Evolutionary conservation across 805 yeast genomes (phyloP), one percentile per base, ranked within the genome.

Genomic region (Naumovozyma castellii): DNA sequence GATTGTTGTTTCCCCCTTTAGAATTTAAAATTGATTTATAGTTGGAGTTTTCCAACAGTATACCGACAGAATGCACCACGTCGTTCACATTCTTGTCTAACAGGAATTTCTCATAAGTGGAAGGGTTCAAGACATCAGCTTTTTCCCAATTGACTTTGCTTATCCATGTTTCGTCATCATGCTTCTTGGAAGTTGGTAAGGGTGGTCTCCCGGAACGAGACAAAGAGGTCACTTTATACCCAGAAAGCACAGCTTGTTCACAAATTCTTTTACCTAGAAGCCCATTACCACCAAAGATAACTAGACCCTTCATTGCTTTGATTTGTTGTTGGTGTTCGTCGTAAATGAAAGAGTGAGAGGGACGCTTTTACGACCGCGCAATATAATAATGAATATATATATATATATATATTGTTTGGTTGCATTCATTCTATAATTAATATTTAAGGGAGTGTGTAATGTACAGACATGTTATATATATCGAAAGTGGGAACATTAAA

Each of bases 201-300:
- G 76, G 78, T 14, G 75, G 68, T 8, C 54, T 59, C 0, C 86
- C 88, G 3, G 81, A 73, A 28, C 81, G 67, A 9, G 84, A 74
- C n/a, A 84, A 61, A 0, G 94, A 75, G 0, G 78, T 68, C 3
- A 87, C 94, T 9, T 71, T 57, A 57, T 69, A 76, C 0, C 94
- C 94, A 15, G 73, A 58, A 17, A 59, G 62, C 1, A 83, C 59
- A 0, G 82, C 94, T 2, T 71, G 69, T 54, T 79, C 80, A 54
- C 94, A 84, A 6, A 88, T 77, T 27, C 78, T 65, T 41, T 66
- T 69, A 10, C 95, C 87, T 43, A 88, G 59, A 54, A 84, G 84
- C 6, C 97, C 97, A 48, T 75, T 77, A 1, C 97, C 96, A 14
- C 97, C 97, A 52, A 87, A 76, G 0, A 87, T 84, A 3, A 84